Evolutionary conservation across 129 eudicot genomes (phyloP).

Genomic region (Helianthus tuberosus): DNA sequence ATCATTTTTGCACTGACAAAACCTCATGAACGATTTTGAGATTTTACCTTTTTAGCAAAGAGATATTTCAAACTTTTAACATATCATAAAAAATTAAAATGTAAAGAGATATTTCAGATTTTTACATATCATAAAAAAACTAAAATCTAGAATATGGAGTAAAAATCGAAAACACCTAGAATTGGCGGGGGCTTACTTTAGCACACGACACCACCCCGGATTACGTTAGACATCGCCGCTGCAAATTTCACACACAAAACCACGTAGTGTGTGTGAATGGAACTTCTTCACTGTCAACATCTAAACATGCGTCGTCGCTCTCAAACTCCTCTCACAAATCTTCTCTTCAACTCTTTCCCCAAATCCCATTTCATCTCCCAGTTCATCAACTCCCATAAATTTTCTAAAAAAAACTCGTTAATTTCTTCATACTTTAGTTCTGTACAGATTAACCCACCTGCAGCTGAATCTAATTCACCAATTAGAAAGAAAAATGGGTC

Average conservation of each 20-base stretch:
- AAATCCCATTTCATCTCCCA: slow-evolving; percentile 14
- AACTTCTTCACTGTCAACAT: slow-evolving; percentile 19
- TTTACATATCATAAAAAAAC: no score
- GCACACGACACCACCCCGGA: background rate
- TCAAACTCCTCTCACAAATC: no score
- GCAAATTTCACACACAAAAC: slow-evolving; percentile 23
- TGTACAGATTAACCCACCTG: slow-evolving; percentile 15
- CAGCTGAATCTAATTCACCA: slow-evolving; percentile 9
- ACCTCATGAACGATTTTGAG: no score
- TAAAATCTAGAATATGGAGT: background rate
- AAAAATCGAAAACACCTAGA: slow-evolving; percentile 3
- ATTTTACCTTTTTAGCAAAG: no score
- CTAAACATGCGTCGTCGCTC: slow-evolving; percentile 31
- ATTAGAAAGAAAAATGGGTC: slow-evolving; percentile 3
- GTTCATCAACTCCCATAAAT: slow-evolving; percentile 3
- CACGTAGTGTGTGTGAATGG: slow-evolving; percentile 33
- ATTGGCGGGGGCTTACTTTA: slow-evolving; percentile 26
- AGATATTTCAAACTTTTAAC: no score
- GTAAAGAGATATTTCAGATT: no score
- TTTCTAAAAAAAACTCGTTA: slow-evolving; percentile 7
- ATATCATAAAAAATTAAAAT: no score
- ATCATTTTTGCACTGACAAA: no score
- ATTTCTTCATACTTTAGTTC: slow-evolving; percentile 27
- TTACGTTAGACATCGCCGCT: slow-evolving; percentile 7
- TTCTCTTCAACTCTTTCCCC: background rate